Conservation (phyloP, 345 rosid species). For the Euphorbia peplus region DNA sequence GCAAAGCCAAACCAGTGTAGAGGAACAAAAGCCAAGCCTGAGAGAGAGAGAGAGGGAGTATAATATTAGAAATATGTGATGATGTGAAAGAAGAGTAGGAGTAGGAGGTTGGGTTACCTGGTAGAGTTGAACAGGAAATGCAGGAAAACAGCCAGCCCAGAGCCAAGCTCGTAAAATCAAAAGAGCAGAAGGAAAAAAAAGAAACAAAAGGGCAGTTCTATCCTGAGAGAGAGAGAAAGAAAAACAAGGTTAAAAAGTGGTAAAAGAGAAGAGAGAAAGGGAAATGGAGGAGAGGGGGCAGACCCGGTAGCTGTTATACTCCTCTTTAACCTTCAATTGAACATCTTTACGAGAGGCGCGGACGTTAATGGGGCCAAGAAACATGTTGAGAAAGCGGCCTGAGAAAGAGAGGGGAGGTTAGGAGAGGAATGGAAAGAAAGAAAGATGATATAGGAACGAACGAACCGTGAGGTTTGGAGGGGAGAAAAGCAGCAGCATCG, state of each 20-base stretch:
- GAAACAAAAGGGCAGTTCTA: conserved; percentile 89
- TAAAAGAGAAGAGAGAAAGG: neutral
- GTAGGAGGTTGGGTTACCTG: no score
- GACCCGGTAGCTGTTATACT: conserved; percentile 92
- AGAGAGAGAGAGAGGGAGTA: no score
- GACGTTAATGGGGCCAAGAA: conserved; percentile 93
- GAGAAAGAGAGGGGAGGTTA: conserved; percentile 3
- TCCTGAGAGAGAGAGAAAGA: conserved; percentile 56
- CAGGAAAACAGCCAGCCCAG: conserved; percentile 92
- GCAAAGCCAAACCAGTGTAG: conserved; percentile 89
- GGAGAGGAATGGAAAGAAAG: neutral
- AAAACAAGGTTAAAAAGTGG: neutral
- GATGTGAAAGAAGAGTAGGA: neutral
- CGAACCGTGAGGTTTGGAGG: conserved; percentile 61
- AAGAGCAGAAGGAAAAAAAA: conserved; percentile 76
- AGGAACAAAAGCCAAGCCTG: conserved; percentile 96
- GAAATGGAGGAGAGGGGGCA: neutral
- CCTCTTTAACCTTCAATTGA: conserved; percentile 93
- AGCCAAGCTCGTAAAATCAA: conserved; percentile 68
- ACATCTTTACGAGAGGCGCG: conserved; percentile 81
- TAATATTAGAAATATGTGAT: conserved; percentile 1
- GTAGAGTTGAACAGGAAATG: conserved; percentile 93
- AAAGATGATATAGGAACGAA: neutral
- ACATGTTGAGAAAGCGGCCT: conserved; percentile 74
- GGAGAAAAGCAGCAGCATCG: conserved; percentile 79